phyloP scores from a whole-genome alignment of 148 eudicot species.

The Chenopodium formosanum region DNA sequence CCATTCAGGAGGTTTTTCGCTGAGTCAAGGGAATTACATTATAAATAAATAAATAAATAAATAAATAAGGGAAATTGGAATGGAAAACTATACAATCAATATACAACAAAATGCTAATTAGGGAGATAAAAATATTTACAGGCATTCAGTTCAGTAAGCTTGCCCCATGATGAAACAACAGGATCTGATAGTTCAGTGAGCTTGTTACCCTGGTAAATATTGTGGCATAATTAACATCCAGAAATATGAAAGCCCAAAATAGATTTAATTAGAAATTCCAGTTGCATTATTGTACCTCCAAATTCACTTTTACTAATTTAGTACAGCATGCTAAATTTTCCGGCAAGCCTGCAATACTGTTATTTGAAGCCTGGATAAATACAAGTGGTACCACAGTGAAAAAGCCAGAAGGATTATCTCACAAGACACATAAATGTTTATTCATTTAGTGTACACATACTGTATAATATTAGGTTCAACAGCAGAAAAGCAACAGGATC shows the following conservation, averaged over 20 bases:
- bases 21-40: conserved; percentile 25
- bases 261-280: neutral
- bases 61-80: conserved; percentile 1
- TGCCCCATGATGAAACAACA: conserved; percentile 68
- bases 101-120: neutral
- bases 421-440: neutral
- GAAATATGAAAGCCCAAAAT: neutral
- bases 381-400: neutral
- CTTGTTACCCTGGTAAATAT: conserved; percentile 76
- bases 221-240: neutral
- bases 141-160: conserved; percentile 87
- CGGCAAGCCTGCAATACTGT: conserved; percentile 72
- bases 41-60: neutral
- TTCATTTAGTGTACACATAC: neutral
- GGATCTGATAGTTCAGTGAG: conserved; percentile 54
- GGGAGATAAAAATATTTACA: conserved; percentile 32
- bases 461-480: neutral
- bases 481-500: neutral
- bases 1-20: conserved; percentile 72
- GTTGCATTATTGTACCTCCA: conserved; percentile 59
- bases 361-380: conserved; percentile 72
- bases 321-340: conserved; percentile 68
- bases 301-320: conserved; percentile 67
- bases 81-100: neutral
- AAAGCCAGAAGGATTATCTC: neutral